Evolutionary conservation across 805 yeast genomes (phyloP).

Genomic region (Kazachstania martiniae): DNA sequence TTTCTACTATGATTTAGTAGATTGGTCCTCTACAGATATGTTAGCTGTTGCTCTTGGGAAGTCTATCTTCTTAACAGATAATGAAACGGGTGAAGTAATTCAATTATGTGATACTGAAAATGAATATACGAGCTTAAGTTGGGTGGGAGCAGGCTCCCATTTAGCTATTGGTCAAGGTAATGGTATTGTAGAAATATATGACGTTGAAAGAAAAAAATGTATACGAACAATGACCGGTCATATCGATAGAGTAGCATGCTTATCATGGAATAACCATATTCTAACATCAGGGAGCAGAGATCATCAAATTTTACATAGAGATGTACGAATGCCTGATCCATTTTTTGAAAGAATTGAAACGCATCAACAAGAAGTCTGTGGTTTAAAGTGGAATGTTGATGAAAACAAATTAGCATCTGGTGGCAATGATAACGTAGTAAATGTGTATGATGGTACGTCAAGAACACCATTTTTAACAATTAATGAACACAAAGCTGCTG

Average conservation of each 20-base stretch:
- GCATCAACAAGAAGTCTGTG: slow-evolving; percentile 94
- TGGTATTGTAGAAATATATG: slow-evolving; percentile 93
- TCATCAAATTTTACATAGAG: slow-evolving; percentile 74
- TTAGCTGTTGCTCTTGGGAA: slow-evolving; percentile 86
- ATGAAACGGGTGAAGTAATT: slow-evolving; percentile 70
- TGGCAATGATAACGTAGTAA: slow-evolving; percentile 79
- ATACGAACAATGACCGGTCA: slow-evolving; percentile 92
- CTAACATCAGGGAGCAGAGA: slow-evolving; percentile 84
- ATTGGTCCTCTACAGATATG: slow-evolving; percentile 88
- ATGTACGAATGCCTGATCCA: slow-evolving; percentile 80
- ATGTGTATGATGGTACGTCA: slow-evolving; percentile 74
- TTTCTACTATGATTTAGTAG: slow-evolving; percentile 81
- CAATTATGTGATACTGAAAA: slow-evolving; percentile 63
- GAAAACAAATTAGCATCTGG: slow-evolving; percentile 91
- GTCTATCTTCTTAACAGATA: slow-evolving; percentile 85
- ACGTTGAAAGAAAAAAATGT: slow-evolving; percentile 70
- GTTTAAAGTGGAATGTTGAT: slow-evolving; percentile 85
- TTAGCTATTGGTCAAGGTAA: slow-evolving; percentile 81
- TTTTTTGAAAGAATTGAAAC: slow-evolving; percentile 57
- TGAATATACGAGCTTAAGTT: slow-evolving; percentile 78
- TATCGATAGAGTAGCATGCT: slow-evolving; percentile 67
- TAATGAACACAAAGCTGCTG: slow-evolving; percentile 85
- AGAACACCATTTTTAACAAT: slow-evolving; percentile 61
- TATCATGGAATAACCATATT: slow-evolving; percentile 91
- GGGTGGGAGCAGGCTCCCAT: slow-evolving; percentile 95